Evolutionary conservation across 495 filamentous ascomycete species (phyloP), one percentile per base, ranked within the genome.

Genomic region (Penicillium salamii): DNA sequence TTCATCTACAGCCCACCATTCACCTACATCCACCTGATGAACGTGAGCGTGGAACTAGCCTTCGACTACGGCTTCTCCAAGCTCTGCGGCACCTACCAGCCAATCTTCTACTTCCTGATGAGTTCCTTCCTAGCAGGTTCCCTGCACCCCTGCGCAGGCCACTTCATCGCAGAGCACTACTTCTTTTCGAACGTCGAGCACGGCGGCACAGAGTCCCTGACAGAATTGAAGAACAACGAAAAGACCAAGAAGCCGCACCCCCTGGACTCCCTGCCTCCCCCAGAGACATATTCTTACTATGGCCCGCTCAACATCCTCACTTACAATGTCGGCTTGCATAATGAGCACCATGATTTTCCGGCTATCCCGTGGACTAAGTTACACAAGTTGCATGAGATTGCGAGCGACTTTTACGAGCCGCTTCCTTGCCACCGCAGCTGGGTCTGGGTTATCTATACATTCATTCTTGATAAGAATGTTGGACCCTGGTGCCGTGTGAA

Each of bases 161-260:
- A 99, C 69, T 99, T 99, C 77, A 97, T 98, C 69, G 91, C 93
- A 49, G 95, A 99, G 71, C 95, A 99, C 79, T 99, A 99, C 77
- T 90, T 99, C 53, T 97, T 97, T 69, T 85, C 87, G 37, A 80
- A 85, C 23, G 76, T 82, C 13, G 70, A 79, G 9, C 63, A 75
- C 1, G 71, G 75, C 19, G 82, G 82, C 17, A 79, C 78, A 13
- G 72, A 87, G 55, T 84, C 86, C 0, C 59, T 76, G 14, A 57
- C 59, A 4, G 61, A 74, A 17, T 57, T 63, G 33, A 72, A 71
- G 44, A 58, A 43, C 34, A 53, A 54, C 9, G 32, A 58, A 23
- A 54, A 65, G 49, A 52, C 59, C 34, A 36, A 66, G 20, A 42
- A 48, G 12, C 53, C 66, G 1, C 63, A 82, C 74, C 68, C 66